These are phyloP conservation scores for Penicillium polonicum DNA, from an alignment of 2,329 filamentous ascomycete species.

Conservation along the genomic window DNA sequence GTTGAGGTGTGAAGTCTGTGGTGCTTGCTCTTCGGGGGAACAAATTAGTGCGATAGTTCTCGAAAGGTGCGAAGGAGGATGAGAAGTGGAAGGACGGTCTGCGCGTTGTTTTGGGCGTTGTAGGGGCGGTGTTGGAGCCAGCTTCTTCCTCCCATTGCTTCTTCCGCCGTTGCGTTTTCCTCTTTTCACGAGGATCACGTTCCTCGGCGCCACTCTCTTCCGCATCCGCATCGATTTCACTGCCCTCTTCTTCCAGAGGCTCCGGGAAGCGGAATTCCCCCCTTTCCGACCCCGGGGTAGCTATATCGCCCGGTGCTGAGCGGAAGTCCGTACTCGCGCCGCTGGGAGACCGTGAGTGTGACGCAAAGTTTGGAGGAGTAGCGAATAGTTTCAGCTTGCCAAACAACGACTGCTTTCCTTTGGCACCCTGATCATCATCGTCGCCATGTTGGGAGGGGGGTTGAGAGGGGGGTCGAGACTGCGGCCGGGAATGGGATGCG, in stretches of 20 bases:
- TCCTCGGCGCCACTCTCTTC: conserved; percentile 84
- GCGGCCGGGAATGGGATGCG: conserved; percentile 55
- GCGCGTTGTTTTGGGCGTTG: conserved; percentile 57
- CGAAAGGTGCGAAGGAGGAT: conserved; percentile 50
- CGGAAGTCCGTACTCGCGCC: conserved; percentile 45
- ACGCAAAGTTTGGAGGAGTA: conserved; percentile 50
- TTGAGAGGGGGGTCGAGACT: conserved; percentile 51
- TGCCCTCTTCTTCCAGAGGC: conserved; percentile 59
- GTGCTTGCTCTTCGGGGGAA: conserved; percentile 66
- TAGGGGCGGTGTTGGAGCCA: conserved; percentile 64
- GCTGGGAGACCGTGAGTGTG: conserved; percentile 53
- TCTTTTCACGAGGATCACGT: conserved; percentile 56
- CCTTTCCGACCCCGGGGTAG: conserved; percentile 51
- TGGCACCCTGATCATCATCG: conserved; percentile 60
- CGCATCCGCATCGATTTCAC: conserved; percentile 73
- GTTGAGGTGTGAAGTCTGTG: conserved; percentile 56
- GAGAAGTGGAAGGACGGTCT: conserved; percentile 41
- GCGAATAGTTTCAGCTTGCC: conserved; percentile 75
- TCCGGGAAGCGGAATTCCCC: conserved; percentile 53
- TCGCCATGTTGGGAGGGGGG: conserved; percentile 46
- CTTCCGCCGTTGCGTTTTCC: conserved; percentile 56
- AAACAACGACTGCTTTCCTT: conserved; percentile 67
- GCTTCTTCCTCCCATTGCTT: conserved; percentile 52
- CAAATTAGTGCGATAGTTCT: conserved; percentile 49
- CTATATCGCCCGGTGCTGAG: conserved; percentile 37